Percentiles rank a stretch among this genome's conserved stretches.
Conservation (phyloP, 805 yeast genomes). For the Candida incommunis region DNA sequence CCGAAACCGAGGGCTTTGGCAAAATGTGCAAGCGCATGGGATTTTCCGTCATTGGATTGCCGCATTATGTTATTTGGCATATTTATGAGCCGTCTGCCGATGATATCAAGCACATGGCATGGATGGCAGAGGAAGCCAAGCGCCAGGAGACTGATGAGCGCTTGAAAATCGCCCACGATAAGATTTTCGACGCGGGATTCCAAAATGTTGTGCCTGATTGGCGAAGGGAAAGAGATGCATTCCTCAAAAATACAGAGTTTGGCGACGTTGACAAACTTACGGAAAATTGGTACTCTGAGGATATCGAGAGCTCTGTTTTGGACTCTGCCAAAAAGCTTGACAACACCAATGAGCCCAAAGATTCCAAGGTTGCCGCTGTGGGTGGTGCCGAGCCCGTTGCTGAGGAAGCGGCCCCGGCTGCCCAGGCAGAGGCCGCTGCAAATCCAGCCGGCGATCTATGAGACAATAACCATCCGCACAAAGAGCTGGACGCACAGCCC, state of each 20-base stretch:
- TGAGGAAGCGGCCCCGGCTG: no score
- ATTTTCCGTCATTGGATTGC: conserved; percentile 74
- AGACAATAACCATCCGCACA: no score
- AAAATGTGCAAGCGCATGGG: conserved; percentile 83
- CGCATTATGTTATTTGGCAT: conserved; percentile 96
- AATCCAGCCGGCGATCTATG: no score
- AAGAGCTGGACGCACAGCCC: no score
- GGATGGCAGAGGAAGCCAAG: conserved; percentile 30
- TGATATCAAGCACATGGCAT: conserved; percentile 60
- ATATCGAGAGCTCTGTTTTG: no score
- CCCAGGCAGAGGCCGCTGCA: no score
- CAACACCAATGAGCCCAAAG: no score
- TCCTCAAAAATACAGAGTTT: conserved; percentile 61
- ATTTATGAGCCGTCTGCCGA: conserved; percentile 92
- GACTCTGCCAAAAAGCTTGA: no score
- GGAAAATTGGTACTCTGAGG: conserved; percentile 12
- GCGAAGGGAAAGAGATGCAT: conserved; percentile 53
- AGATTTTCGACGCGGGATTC: conserved; percentile 60
- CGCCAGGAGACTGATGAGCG: conserved; percentile 22
- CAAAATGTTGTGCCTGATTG: conserved; percentile 62
- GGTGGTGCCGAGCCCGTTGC: no score
- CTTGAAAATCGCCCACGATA: conserved; percentile 21
- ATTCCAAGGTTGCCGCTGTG: no score
- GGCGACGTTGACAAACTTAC: conserved; percentile 11
- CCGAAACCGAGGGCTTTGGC: conserved; percentile 96